These are phyloP conservation scores for Cladophialophora immunda DNA, from an alignment of 2,329 filamentous ascomycete genomes.

Conservation along the genomic window DNA sequence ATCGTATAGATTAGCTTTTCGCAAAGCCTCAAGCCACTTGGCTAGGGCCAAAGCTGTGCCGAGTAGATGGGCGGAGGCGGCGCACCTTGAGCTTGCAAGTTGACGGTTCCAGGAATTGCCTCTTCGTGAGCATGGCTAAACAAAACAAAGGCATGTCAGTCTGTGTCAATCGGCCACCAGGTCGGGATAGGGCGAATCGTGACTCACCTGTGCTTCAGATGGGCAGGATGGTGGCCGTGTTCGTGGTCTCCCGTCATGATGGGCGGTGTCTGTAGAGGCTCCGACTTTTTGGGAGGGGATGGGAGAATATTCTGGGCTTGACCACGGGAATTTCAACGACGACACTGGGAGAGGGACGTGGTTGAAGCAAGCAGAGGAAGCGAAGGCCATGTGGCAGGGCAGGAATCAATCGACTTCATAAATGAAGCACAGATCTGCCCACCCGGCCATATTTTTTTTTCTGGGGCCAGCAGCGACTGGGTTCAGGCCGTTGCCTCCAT, in stretches of 20 bases:
- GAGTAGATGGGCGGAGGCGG: background rate
- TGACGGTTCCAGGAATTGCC: conserved; percentile 65
- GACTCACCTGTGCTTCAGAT: conserved; percentile 37
- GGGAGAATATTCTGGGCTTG: background rate
- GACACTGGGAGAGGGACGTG: conserved; percentile 6
- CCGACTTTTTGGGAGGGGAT: background rate
- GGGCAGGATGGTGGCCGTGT: conserved; percentile 29
- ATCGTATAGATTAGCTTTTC: background rate
- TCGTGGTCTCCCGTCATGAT: conserved; percentile 25
- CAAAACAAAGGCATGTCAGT: conserved; percentile 10
- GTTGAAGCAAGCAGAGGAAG: conserved; percentile 19
- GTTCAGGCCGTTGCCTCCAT: conserved; percentile 6
- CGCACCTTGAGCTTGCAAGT: conserved; percentile 55
- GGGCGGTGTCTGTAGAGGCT: conserved; percentile 3
- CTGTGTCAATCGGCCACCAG: background rate
- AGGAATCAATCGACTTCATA: conserved; percentile 19
- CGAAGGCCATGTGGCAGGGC: conserved; percentile 1
- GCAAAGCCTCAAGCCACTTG: conserved; percentile 1
- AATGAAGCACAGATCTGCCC: conserved; percentile 20
- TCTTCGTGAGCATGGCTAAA: conserved; percentile 64
- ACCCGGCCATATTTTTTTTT: conserved; percentile 6
- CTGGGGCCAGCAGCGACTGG: background rate
- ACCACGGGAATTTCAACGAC: background rate
- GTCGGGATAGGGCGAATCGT: background rate
- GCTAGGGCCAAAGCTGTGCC: background rate